Evolutionary conservation across 805 yeast species (phyloP).

Genomic region (Allodekkera sacchari): DNA sequence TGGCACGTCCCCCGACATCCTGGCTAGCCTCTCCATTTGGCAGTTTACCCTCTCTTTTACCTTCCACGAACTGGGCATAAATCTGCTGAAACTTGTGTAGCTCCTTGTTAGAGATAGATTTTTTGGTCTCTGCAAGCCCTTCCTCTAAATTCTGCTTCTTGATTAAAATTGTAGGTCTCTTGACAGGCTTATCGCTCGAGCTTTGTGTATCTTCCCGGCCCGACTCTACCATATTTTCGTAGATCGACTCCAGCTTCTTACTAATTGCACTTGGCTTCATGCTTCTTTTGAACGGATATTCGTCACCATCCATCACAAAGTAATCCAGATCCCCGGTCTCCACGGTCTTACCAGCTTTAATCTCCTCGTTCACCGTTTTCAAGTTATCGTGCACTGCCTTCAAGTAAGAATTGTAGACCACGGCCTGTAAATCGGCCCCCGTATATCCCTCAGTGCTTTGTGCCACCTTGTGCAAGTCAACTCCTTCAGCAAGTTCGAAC

Average conservation of each 20-base stretch:
- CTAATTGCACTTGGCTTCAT: constrained; percentile 8
- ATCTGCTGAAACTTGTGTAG: constrained; percentile 50
- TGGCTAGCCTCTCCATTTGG: constrained; percentile 76
- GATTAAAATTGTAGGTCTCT: constrained; percentile 34
- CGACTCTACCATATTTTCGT: constrained; percentile 9
- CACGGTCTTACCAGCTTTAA: constrained; percentile 3
- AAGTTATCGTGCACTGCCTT: constrained; percentile 73
- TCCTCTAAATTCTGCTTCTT: constrained; percentile 45
- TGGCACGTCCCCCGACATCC: constrained; percentile 78
- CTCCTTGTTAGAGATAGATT: constrained; percentile 80
- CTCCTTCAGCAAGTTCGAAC: constrained; percentile 48
- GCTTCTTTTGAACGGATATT: too few relatives aligned
- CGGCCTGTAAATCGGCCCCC: constrained; percentile 92
- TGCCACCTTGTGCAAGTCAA: constrained; percentile 50
- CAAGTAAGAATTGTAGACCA: constrained; percentile 84
- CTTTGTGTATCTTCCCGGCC: too few relatives aligned
- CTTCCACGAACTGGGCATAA: constrained; percentile 61
- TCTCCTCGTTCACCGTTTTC: constrained; percentile 31
- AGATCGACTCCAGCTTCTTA: constrained; percentile 14
- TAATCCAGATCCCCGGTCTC: constrained; percentile 10
- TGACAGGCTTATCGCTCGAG: constrained; percentile 18
- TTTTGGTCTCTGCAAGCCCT: constrained; percentile 70
- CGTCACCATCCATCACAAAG: too few relatives aligned
- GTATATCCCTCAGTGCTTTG: constrained; percentile 64
- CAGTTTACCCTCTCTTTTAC: constrained; percentile 71